A percentile compares a stretch with the other conserved stretches of the same genome.
Conservation (phyloP, 768 basidiomycete genomes). For the Calocera viscosa region DNA sequence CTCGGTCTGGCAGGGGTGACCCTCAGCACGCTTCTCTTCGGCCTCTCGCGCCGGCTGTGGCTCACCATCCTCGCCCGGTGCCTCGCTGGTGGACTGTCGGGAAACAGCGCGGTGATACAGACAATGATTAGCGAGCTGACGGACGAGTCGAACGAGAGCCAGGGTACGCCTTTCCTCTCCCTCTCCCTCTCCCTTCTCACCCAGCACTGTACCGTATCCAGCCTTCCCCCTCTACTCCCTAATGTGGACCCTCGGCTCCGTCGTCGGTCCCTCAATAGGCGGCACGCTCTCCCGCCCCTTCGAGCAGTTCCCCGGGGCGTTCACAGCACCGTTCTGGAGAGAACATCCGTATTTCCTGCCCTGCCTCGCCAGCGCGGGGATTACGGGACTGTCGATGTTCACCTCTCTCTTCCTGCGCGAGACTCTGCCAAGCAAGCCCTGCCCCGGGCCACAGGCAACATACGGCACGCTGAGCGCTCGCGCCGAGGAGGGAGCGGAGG, state of each 20-base stretch:
- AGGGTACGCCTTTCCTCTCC: constrained; percentile 8
- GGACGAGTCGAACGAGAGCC: constrained; percentile 14
- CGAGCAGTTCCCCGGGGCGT: constrained; percentile 12
- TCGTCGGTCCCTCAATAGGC: constrained; percentile 14
- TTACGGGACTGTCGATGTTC: neutral
- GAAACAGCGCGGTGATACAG: constrained; percentile 14
- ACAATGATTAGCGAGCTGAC: constrained; percentile 16
- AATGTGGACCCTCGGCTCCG: constrained; percentile 11
- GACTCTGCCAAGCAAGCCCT: neutral
- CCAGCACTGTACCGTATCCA: neutral
- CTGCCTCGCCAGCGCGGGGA: constrained; percentile 9
- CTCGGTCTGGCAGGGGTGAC: constrained; percentile 15
- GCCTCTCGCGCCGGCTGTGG: constrained; percentile 16
- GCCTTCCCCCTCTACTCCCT: constrained; percentile 13
- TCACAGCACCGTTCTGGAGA: constrained; percentile 6
- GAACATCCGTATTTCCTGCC: constrained; percentile 17
- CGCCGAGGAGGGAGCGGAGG: too few relatives aligned
- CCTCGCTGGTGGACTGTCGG: constrained; percentile 12
- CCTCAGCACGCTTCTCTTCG: constrained; percentile 16
- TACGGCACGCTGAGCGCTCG: neutral
- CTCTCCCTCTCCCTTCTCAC: neutral
- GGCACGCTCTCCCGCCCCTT: constrained; percentile 13
- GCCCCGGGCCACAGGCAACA: neutral
- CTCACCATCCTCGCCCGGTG: constrained; percentile 15
- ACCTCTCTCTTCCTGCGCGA: neutral